These are phyloP conservation scores for Boeremia exigua DNA, from an alignment of 2,329 filamentous ascomycete genomes.

Conservation along the genomic window DNA sequence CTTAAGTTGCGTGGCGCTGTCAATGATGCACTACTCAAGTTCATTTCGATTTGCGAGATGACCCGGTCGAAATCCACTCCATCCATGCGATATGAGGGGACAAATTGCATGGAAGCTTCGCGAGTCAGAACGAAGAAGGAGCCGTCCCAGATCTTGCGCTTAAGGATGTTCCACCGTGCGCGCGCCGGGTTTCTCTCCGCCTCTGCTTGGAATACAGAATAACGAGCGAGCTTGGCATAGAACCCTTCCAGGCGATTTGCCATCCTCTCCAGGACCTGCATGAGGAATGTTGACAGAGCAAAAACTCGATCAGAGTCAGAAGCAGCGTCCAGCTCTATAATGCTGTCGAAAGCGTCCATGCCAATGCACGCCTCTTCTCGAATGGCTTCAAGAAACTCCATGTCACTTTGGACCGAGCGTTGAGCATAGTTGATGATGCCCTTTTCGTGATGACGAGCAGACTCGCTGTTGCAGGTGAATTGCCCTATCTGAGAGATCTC, in stretches of 20 bases:
- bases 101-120: conserved; percentile 19
- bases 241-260: conserved; percentile 59
- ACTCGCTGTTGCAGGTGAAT: conserved; percentile 56
- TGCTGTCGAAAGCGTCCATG: conserved; percentile 59
- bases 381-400: conserved; percentile 61
- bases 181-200: conserved; percentile 61
- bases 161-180: conserved; percentile 60
- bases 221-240: conserved; percentile 58
- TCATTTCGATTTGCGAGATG: conserved; percentile 53
- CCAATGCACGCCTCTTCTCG: conserved; percentile 60
- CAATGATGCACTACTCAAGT: conserved; percentile 26
- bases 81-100: neutral
- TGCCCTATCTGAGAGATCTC: conserved; percentile 60
- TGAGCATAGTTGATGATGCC: conserved; percentile 60
- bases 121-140: conserved; percentile 59
- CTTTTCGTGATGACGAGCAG: conserved; percentile 59
- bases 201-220: conserved; percentile 59
- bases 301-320: conserved; percentile 51
- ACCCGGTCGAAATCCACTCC: conserved; percentile 56
- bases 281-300: conserved; percentile 52
- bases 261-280: conserved; percentile 62
- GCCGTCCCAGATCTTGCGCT: conserved; percentile 57
- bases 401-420: conserved; percentile 58
- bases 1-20: conserved; percentile 27
- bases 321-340: conserved; percentile 52